Evolutionary conservation across 1,284 basidiomycete genomes (phyloP).

Genomic region (Neonothopanus nambi): DNA sequence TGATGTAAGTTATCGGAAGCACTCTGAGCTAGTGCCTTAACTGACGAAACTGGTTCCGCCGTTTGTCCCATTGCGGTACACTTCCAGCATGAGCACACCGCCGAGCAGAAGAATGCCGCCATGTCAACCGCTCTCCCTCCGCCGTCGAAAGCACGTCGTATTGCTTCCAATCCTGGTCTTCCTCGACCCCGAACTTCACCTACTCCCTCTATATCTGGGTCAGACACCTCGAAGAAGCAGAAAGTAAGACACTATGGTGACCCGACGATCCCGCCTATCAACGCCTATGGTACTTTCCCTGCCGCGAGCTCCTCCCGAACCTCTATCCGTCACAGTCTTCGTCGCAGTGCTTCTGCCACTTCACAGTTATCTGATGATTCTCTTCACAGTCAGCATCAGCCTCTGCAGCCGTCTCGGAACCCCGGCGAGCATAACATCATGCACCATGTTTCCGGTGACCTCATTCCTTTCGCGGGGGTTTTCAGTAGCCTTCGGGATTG

Average conservation of each 20-base stretch:
- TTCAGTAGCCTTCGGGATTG: conserved; percentile 15
- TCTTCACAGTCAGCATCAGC: conserved; percentile 18
- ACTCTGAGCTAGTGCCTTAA: no score
- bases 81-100: conserved; percentile 34
- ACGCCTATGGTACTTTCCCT: conserved; percentile 48
- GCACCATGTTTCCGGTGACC: conserved; percentile 34
- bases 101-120: conserved; percentile 19
- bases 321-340: conserved; percentile 14
- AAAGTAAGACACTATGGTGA: conserved; percentile 14
- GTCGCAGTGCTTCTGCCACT: conserved; percentile 25
- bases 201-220: background rate
- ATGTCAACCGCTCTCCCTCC: background rate
- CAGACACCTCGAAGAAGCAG: conserved; percentile 8
- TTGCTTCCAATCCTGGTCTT: conserved; percentile 14
- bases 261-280: conserved; percentile 40
- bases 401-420: conserved; percentile 25
- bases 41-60: no score
- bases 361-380: conserved; percentile 24
- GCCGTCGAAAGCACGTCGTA: conserved; percentile 2
- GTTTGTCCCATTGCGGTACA: background rate
- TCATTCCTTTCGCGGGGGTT: conserved; percentile 43
- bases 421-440: conserved; percentile 26
- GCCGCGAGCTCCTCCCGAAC: conserved; percentile 12
- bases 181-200: no score
- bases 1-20: conserved; percentile 20